These are phyloP conservation scores for Apiotrichum brassicae DNA, from an alignment of 1,284 basidiomycete genomes.

Conservation along the genomic window DNA sequence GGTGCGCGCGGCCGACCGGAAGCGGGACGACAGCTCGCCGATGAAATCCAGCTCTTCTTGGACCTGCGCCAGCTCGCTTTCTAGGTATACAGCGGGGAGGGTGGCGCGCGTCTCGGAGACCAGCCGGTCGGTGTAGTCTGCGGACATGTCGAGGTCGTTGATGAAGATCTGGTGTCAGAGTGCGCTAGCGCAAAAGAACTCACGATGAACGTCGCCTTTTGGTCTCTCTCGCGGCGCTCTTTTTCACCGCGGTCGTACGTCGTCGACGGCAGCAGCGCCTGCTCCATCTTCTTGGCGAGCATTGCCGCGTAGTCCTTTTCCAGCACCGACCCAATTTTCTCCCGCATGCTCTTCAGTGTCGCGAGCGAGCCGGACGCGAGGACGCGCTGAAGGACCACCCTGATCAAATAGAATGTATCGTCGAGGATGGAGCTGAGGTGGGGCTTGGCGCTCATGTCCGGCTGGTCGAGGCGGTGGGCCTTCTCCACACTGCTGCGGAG, in stretches of 20 bases:
- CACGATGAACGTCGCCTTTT: constrained; percentile 70
- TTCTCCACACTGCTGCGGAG: constrained; percentile 80
- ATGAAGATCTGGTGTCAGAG: constrained; percentile 60
- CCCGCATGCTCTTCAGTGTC: constrained; percentile 57
- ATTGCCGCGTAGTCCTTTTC: constrained; percentile 73
- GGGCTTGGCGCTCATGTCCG: constrained; percentile 58
- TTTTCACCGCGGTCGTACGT: constrained; percentile 46
- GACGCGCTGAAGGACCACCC: constrained; percentile 67
- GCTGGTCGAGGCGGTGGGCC: constrained; percentile 57
- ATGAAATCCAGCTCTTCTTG: constrained; percentile 34
- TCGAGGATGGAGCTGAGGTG: constrained; percentile 64
- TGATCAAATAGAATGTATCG: constrained; percentile 89
- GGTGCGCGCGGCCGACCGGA: constrained; percentile 64
- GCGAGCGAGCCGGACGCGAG: constrained; percentile 63
- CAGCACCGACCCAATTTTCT: constrained; percentile 63
- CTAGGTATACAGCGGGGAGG: constrained; percentile 65
- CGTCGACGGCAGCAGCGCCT: constrained; percentile 61
- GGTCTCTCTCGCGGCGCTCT: constrained; percentile 71
- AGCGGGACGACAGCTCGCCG: constrained; percentile 52
- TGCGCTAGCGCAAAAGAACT: too few relatives aligned
- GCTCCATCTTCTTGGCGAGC: constrained; percentile 75
- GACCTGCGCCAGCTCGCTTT: constrained; percentile 51
- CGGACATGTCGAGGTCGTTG: constrained; percentile 83
- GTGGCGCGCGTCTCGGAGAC: constrained; percentile 59
- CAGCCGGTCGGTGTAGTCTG: constrained; percentile 75